Evolutionary conservation across 1,284 basidiomycete species (phyloP), one percentile per base, ranked within the genome.

Genomic region (Tremellales sp.): DNA sequence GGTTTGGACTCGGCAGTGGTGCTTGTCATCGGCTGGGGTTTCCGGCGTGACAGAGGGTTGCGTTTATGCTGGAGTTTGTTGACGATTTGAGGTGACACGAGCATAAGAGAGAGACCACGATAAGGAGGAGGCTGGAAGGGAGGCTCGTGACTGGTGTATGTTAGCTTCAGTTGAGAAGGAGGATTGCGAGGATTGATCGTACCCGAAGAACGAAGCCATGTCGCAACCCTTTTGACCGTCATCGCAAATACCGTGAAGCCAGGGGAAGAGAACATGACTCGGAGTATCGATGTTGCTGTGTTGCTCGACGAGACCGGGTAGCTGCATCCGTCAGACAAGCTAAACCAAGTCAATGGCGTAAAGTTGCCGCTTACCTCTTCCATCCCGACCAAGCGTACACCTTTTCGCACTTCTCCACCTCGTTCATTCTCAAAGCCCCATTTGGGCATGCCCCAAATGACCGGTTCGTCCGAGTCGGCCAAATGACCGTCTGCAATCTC

Each of bases 191-290:
- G n/a, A n/a, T n/a, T n/a, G n/a, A n/a, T n/a, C 62, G 50, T 35
- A 67, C 62, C 73, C 72, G 48, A 75, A 74, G 61, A 75, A 75
- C 1, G 64, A 58, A 31, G 55, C 73, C 73, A 71, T 72, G 35
- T 66, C 65, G 7, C 60, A 53, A 8, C 61, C 73, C 56, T 64
- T 72, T 26, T 51, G 56, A 12, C 61, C 72, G 45, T 73, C 73
- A 43, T 75, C 73, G 27, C 64, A 63, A 42, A 75, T 75, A 4
- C 73, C 73, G 51, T 75, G 73, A 5, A 75, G 57, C 73, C 73
- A 75, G 1, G 73, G 73, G 50, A 75, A 75, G 25, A 75, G 59
- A 15, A 71, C 62, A 24, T 70, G 67, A 40, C 64, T 68, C 2
- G 73, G 73, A 2, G 67, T 68, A 52, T 73, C 72, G 23, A 68